phyloP scores from a whole-genome alignment of 1,139 yeast species.

The Yamadazyma mexicana region DNA sequence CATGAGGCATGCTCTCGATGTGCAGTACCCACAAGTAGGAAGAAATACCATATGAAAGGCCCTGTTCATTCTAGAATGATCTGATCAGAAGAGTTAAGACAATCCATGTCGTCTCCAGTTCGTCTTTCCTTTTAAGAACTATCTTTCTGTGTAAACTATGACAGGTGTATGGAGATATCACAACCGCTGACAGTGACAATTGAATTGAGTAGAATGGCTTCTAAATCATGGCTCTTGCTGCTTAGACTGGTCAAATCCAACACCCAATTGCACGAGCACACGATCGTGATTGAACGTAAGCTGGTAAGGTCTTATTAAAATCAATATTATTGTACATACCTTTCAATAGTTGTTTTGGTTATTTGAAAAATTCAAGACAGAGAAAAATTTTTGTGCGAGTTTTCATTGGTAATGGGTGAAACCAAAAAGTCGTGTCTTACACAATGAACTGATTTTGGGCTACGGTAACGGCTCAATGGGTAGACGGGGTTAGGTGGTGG shows the following conservation, averaged over 20 bases:
- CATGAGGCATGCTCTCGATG: too few species aligned
- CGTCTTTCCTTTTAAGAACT: too few species aligned
- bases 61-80: too few species aligned
- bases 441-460: slow-evolving; percentile 10
- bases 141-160: too few species aligned
- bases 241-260: too few species aligned
- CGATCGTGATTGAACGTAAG: not conserved
- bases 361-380: slow-evolving; percentile 3
- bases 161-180: not conserved
- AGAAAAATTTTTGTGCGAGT: slow-evolving; percentile 14
- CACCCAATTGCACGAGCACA: not conserved
- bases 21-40: too few species aligned
- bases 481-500: not conserved
- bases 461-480: not conserved
- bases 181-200: not conserved
- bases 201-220: not conserved
- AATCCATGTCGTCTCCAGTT: too few species aligned
- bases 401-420: slow-evolving; percentile 13
- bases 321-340: slow-evolving; percentile 7
- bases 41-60: too few species aligned
- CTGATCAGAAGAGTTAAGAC: too few species aligned
- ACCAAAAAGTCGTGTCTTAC: slow-evolving; percentile 6
- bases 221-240: not conserved
- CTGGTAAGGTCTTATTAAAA: not conserved
- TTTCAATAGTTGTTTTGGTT: slow-evolving; percentile 3